phyloP scores from a whole-genome alignment of 768 basidiomycete genomes.

The Trametes villosa region DNA sequence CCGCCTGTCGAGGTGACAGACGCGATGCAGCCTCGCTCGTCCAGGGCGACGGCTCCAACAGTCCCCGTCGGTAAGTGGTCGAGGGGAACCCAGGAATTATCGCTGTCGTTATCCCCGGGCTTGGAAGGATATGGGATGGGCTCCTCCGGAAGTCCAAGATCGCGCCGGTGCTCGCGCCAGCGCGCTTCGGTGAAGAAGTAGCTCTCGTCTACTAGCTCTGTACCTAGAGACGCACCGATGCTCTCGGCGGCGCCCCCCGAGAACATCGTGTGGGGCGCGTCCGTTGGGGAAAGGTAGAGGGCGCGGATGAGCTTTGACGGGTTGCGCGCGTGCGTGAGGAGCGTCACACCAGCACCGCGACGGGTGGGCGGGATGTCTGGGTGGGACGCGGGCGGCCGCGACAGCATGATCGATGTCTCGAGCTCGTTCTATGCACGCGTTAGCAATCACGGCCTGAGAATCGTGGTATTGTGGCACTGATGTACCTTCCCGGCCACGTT shows the following conservation, averaged over 20 bases:
- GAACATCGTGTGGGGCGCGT: slow-evolving; percentile 71
- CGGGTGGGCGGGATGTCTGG: slow-evolving; percentile 60
- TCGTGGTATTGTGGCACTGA: not conserved
- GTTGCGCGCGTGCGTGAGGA: slow-evolving; percentile 69
- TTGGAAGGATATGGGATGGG: slow-evolving; percentile 46
- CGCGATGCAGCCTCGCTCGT: slow-evolving; percentile 73
- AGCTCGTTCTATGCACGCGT: slow-evolving; percentile 68
- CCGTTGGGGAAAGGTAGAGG: slow-evolving; percentile 67
- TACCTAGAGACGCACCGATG: slow-evolving; percentile 57
- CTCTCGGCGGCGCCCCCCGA: slow-evolving; percentile 68
- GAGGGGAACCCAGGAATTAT: slow-evolving; percentile 37
- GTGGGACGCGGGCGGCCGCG: slow-evolving; percentile 71
- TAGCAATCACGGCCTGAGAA: not conserved
- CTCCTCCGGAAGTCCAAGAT: slow-evolving; percentile 73
- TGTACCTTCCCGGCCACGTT: slow-evolving; percentile 77
- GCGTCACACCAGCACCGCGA: slow-evolving; percentile 65
- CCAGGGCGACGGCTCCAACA: slow-evolving; percentile 84
- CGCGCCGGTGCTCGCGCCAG: slow-evolving; percentile 79
- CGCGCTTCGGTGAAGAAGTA: slow-evolving; percentile 79
- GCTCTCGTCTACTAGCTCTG: slow-evolving; percentile 66
- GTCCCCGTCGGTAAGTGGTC: slow-evolving; percentile 76
- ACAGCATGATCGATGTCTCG: slow-evolving; percentile 81
- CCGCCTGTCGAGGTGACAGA: slow-evolving; percentile 82
- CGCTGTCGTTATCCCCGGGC: slow-evolving; percentile 23
- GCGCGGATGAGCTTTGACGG: slow-evolving; percentile 72